Conservation (phyloP, 2,329 filamentous ascomycete species). For the Fonsecaea nubica region DNA sequence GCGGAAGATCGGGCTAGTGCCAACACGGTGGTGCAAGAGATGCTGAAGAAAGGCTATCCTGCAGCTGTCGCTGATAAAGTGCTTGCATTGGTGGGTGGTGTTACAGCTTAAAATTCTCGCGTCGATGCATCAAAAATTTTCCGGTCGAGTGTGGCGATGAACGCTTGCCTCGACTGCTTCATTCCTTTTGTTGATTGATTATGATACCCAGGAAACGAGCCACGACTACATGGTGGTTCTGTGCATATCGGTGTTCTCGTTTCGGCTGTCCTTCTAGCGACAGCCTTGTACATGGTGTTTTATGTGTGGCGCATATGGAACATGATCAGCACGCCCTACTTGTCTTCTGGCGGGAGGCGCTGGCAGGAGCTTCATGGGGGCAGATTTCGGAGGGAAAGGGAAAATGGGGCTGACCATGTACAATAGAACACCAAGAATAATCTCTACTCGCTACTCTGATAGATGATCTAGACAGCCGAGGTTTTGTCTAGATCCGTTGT, state of each 20-base stretch:
- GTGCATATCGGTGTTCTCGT: slow-evolving; percentile 24
- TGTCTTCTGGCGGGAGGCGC: slow-evolving; percentile 22
- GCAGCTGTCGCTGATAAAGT: slow-evolving; percentile 92
- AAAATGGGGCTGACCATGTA: slow-evolving; percentile 25
- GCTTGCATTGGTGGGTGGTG: slow-evolving; percentile 76
- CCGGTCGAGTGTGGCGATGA: slow-evolving; percentile 33
- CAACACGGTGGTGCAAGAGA: slow-evolving; percentile 82
- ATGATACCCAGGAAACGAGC: slow-evolving; percentile 35
- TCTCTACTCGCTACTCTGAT: slow-evolving; percentile 36
- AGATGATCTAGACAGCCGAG: slow-evolving; percentile 29
- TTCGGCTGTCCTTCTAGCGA: slow-evolving; percentile 16
- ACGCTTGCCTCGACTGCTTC: slow-evolving; percentile 32
- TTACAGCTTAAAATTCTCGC: slow-evolving; percentile 19
- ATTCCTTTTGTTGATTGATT: slow-evolving; percentile 30
- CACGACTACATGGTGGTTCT: slow-evolving; percentile 18
- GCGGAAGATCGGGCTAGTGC: slow-evolving; percentile 80
- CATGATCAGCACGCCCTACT: neutral
- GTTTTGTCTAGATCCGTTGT: slow-evolving; percentile 24
- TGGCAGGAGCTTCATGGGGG: slow-evolving; percentile 19
- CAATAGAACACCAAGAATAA: slow-evolving; percentile 36
- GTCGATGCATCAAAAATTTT: slow-evolving; percentile 1
- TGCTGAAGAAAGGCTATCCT: slow-evolving; percentile 88
- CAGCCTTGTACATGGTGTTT: slow-evolving; percentile 24
- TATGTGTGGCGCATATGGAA: slow-evolving; percentile 4
- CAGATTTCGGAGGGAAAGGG: neutral